phyloP scores from a whole-genome alignment of 2,329 filamentous ascomycete species.

The Exophiala alcalophila region DNA sequence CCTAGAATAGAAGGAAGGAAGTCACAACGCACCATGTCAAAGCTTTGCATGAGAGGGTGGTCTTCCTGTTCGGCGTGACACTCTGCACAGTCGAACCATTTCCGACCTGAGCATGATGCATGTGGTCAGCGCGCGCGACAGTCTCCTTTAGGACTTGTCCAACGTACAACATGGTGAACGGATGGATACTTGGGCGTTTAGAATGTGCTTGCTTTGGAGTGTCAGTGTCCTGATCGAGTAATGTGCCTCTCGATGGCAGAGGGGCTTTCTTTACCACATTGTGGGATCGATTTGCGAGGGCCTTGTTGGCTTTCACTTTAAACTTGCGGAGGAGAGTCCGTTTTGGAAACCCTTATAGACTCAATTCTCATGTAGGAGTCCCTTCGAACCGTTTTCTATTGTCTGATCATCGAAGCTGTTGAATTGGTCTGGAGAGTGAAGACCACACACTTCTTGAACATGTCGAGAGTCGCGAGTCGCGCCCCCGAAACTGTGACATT shows the following conservation, averaged over 20 bases:
- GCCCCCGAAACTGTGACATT: not conserved
- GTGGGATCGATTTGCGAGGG: not conserved
- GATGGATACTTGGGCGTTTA: constrained; percentile 96
- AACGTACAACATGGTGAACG: constrained; percentile 87
- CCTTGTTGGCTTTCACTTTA: too few relatives aligned
- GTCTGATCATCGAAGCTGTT: too few relatives aligned
- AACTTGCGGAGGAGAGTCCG: too few relatives aligned
- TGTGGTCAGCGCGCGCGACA: constrained; percentile 1
- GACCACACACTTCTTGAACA: too few relatives aligned
- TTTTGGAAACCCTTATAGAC: not conserved
- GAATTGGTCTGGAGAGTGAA: not conserved
- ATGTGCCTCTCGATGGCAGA: not conserved
- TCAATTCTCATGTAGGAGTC: not conserved
- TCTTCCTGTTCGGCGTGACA: constrained; percentile 81
- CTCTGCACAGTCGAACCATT: constrained; percentile 98
- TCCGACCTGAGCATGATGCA: constrained; percentile 59
- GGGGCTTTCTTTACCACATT: constrained; percentile 6
- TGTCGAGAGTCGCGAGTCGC: too few relatives aligned
- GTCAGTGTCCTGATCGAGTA: not conserved
- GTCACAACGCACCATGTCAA: constrained; percentile 74
- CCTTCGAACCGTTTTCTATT: not conserved
- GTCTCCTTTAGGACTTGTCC: not conserved
- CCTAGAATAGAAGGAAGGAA: too few relatives aligned
- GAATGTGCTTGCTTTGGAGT: constrained; percentile 80
- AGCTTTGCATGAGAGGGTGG: constrained; percentile 71